Evolutionary conservation across 2,329 filamentous ascomycete genomes (phyloP).

Genomic region (Rutstroemia sp.): DNA sequence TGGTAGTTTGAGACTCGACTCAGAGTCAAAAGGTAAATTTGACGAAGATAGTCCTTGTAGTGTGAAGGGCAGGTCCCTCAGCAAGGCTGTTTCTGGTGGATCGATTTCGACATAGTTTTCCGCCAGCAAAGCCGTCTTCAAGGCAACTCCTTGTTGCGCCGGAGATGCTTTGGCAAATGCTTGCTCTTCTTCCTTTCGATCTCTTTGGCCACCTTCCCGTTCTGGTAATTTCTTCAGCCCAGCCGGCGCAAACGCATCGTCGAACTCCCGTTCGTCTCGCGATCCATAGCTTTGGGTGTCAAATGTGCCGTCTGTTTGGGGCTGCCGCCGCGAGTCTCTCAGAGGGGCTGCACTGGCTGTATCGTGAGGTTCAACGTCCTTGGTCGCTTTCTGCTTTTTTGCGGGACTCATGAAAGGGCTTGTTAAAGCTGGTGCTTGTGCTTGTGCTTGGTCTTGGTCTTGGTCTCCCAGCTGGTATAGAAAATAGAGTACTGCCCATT

Average conservation of each 20-base stretch:
- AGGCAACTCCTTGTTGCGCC: conserved; percentile 23
- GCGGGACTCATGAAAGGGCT: conserved; percentile 29
- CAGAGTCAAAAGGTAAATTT: conserved; percentile 67
- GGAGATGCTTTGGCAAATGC: conserved; percentile 21
- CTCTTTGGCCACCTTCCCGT: conserved; percentile 27
- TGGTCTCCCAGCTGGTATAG: conserved; percentile 76
- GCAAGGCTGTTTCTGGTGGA: conserved; percentile 57
- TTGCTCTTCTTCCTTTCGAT: conserved; percentile 28
- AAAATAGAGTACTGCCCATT: conserved; percentile 94
- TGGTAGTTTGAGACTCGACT: conserved; percentile 67
- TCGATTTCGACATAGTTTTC: conserved; percentile 49
- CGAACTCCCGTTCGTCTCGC: conserved; percentile 31
- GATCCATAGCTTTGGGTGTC: conserved; percentile 30
- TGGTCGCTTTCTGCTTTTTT: conserved; percentile 13
- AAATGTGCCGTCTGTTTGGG: conserved; percentile 14
- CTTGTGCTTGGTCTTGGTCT: conserved; percentile 18
- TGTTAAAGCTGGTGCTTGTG: conserved; percentile 19
- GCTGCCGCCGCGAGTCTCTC: conserved; percentile 7
- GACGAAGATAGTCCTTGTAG: conserved; percentile 86
- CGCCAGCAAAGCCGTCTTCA: conserved; percentile 49
- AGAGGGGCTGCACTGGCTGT: conserved; percentile 4
- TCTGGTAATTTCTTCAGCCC: conserved; percentile 35
- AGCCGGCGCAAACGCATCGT: conserved; percentile 47
- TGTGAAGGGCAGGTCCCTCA: conserved; percentile 84
- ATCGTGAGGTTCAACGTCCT: neutral